A percentile compares a stretch with the other conserved stretches of the same genome.
These are phyloP conservation scores for Xylaria sp. DNA, from an alignment of 2,329 filamentous ascomycete species.

Conservation along the genomic window DNA sequence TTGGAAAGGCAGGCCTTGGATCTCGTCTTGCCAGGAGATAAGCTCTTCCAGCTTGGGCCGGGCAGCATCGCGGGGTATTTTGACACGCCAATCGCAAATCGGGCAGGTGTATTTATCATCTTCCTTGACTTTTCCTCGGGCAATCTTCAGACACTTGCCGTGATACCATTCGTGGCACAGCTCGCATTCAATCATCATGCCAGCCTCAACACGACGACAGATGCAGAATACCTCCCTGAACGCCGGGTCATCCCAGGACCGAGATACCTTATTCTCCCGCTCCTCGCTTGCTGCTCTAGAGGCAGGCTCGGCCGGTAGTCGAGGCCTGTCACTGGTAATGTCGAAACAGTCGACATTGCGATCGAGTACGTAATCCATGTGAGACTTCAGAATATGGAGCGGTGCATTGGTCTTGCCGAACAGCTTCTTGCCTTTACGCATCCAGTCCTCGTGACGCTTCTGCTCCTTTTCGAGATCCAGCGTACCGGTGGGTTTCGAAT, in stretches of 20 bases:
- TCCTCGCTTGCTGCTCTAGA: slow-evolving; percentile 74
- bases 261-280: slow-evolving; percentile 51
- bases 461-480: slow-evolving; percentile 93
- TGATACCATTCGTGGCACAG: slow-evolving; percentile 99
- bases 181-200: slow-evolving; percentile 99
- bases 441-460: slow-evolving; percentile 97
- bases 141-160: slow-evolving; percentile 97
- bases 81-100: slow-evolving; percentile 95
- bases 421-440: slow-evolving; percentile 95
- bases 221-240: slow-evolving; percentile 91
- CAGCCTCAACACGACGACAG: slow-evolving; percentile 87
- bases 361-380: slow-evolving; percentile 91
- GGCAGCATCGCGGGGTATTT: slow-evolving; percentile 94
- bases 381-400: slow-evolving; percentile 89
- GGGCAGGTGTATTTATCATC: slow-evolving; percentile 98
- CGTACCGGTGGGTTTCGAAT: slow-evolving; percentile 89
- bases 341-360: slow-evolving; percentile 93
- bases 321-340: slow-evolving; percentile 77
- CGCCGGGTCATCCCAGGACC: slow-evolving; percentile 62
- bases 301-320: slow-evolving; percentile 87
- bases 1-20: slow-evolving; percentile 82
- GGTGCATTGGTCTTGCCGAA: slow-evolving; percentile 98
- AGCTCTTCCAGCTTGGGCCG: slow-evolving; percentile 94
- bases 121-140: slow-evolving; percentile 95
- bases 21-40: slow-evolving; percentile 80